phyloP scores from a whole-genome alignment of 495 filamentous ascomycete genomes.

The Pseudotulostoma volvatum region DNA sequence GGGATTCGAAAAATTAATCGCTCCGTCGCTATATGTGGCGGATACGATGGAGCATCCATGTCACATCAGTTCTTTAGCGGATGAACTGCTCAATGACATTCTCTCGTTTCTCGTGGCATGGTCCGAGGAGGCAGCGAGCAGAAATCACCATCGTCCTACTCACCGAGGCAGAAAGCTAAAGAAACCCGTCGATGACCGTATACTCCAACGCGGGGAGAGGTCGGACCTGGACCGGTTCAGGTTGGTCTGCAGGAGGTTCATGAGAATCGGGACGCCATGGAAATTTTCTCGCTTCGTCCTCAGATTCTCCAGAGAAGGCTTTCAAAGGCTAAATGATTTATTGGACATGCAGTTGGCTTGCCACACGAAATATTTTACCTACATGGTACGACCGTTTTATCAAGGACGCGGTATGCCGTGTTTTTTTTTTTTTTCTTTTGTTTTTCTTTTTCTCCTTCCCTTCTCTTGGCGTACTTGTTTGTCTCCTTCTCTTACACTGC shows the following conservation, averaged over 20 bases:
- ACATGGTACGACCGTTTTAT: slow-evolving; percentile 58
- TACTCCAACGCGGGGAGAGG: slow-evolving; percentile 11
- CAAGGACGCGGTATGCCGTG: slow-evolving; percentile 24
- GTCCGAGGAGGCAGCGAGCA: neutral
- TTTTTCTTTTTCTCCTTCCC: neutral
- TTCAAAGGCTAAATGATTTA: slow-evolving; percentile 36
- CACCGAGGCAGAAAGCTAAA: neutral
- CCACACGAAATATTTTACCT: slow-evolving; percentile 52
- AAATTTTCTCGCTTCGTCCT: slow-evolving; percentile 43
- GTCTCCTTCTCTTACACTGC: too few relatives aligned
- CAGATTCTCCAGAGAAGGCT: slow-evolving; percentile 42
- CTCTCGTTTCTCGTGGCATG: slow-evolving; percentile 19
- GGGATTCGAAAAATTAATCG: too few relatives aligned
- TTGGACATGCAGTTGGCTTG: slow-evolving; percentile 37
- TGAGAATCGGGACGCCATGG: slow-evolving; percentile 41
- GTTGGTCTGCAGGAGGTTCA: slow-evolving; percentile 44
- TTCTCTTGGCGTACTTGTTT: too few relatives aligned
- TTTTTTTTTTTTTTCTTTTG: neutral
- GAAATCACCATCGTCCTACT: neutral
- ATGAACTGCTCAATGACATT: slow-evolving; percentile 45
- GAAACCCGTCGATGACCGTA: neutral
- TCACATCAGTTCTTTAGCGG: slow-evolving; percentile 36
- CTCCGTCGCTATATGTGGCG: too few relatives aligned
- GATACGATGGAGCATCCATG: slow-evolving; percentile 22
- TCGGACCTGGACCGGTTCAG: slow-evolving; percentile 34